A percentile compares a stretch with the other conserved stretches of the same genome.
These are phyloP conservation scores for Malassezia slooffiae DNA, from an alignment of 1,284 basidiomycete genomes.

Conservation along the genomic window DNA sequence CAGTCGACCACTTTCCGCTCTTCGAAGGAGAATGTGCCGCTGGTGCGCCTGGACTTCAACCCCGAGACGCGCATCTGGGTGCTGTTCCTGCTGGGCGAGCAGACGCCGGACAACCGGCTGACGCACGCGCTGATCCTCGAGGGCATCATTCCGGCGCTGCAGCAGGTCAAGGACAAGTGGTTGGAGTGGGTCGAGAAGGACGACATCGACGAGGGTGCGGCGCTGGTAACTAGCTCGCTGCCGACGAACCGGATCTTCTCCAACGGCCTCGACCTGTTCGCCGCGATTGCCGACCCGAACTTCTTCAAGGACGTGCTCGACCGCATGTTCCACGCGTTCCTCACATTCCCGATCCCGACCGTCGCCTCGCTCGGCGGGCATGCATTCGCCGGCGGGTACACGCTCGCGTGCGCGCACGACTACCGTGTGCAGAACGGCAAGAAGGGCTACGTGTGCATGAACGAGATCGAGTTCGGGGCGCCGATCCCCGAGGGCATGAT, in stretches of 20 bases:
- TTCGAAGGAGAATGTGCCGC: conserved; percentile 4
- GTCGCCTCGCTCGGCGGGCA: conserved; percentile 85
- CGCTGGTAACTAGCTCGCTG: conserved; percentile 31
- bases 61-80: conserved; percentile 23
- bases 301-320: conserved; percentile 54
- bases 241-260: conserved; percentile 30
- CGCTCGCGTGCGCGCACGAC: conserved; percentile 70
- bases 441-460: conserved; percentile 64
- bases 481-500: conserved; percentile 46
- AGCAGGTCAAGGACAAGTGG: conserved; percentile 70
- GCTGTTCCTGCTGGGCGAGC: conserved; percentile 25
- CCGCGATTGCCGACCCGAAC: conserved; percentile 55
- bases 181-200: conserved; percentile 46
- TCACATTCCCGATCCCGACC: conserved; percentile 52
- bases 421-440: conserved; percentile 79
- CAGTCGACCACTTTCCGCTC: conserved; percentile 4
- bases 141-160: conserved; percentile 63
- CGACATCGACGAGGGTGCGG: conserved; percentile 24
- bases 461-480: conserved; percentile 54
- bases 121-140: conserved; percentile 54
- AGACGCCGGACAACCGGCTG: conserved; percentile 58
- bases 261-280: conserved; percentile 62
- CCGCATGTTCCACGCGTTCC: conserved; percentile 48
- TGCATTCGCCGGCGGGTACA: conserved; percentile 74
- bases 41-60: conserved; percentile 20